A percentile compares a stretch with the other conserved stretches of the same genome.
Conservation (phyloP, 163 green algal species). For the Scenedesmus sp. region DNA sequence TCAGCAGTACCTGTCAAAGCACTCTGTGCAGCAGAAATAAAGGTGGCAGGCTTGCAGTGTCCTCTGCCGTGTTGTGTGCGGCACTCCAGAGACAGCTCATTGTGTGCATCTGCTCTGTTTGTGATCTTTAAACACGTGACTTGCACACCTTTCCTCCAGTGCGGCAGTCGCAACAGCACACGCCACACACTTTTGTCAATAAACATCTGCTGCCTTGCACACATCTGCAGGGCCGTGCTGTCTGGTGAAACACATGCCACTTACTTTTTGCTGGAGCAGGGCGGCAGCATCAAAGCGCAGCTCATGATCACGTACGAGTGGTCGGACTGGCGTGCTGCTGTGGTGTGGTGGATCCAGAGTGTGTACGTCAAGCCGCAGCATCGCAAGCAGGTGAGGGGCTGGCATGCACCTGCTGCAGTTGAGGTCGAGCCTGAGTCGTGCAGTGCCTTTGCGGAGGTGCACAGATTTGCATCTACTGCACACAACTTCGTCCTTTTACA, state of each 20-base stretch:
- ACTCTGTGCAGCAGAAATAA: background rate
- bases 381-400: background rate
- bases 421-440: too few species aligned
- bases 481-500: background rate
- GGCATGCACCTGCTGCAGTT: background rate
- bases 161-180: too few species aligned
- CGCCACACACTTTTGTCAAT: too few species aligned
- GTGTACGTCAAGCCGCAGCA: constrained; percentile 56
- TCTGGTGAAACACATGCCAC: constrained; percentile 19
- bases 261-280: constrained; percentile 44
- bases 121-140: background rate
- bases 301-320: constrained; percentile 74
- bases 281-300: constrained; percentile 52
- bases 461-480: background rate
- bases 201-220: background rate
- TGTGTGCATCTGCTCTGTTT: background rate
- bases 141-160: too few species aligned
- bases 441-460: background rate
- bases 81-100: background rate
- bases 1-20: background rate
- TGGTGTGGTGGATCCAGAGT: constrained; percentile 53
- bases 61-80: background rate
- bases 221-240: constrained; percentile 11
- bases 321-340: constrained; percentile 56
- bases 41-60: background rate